These are phyloP conservation scores for Naegleria lovaniensis DNA, from an alignment of 208 protist genomes.

Conservation along the genomic window DNA sequence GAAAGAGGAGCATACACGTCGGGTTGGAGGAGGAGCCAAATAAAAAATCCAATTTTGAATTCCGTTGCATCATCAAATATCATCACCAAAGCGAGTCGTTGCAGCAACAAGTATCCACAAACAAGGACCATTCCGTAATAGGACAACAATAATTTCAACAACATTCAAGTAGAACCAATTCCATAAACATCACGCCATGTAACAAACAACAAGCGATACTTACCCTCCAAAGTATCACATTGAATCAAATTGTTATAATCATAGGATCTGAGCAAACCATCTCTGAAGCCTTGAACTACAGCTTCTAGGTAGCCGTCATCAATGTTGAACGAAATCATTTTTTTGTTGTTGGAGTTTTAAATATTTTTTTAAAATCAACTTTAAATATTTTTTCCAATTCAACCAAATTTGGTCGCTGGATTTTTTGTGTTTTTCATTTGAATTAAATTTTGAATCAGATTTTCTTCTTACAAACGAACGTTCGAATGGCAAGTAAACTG, in stretches of 20 bases:
- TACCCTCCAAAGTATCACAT: slow-evolving; percentile 86
- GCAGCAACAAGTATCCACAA: slow-evolving; percentile 38
- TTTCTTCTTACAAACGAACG: too few relatives aligned
- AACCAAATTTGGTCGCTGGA: too few relatives aligned
- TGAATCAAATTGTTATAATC: slow-evolving; percentile 96
- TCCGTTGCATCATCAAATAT: neutral
- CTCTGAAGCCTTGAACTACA: slow-evolving; percentile 75
- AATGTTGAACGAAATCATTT: slow-evolving; percentile 21
- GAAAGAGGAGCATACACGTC: neutral
- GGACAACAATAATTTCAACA: too few relatives aligned
- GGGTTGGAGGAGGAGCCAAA: neutral
- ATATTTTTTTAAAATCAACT: neutral
- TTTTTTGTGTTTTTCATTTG: too few relatives aligned
- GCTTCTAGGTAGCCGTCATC: slow-evolving; percentile 54
- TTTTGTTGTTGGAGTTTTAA: neutral
- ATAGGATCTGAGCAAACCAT: slow-evolving; percentile 75
- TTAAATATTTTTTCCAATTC: neutral
- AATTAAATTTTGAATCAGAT: too few relatives aligned
- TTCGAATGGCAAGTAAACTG: too few relatives aligned
- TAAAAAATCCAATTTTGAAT: neutral
- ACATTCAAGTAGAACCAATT: too few relatives aligned
- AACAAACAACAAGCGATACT: neutral
- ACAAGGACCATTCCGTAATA: too few relatives aligned
- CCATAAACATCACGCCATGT: too few relatives aligned
- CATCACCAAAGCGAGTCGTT: neutral